Evolutionary conservation across 1,284 basidiomycete genomes (phyloP).

Genomic region (Sporisorium graminicola): DNA sequence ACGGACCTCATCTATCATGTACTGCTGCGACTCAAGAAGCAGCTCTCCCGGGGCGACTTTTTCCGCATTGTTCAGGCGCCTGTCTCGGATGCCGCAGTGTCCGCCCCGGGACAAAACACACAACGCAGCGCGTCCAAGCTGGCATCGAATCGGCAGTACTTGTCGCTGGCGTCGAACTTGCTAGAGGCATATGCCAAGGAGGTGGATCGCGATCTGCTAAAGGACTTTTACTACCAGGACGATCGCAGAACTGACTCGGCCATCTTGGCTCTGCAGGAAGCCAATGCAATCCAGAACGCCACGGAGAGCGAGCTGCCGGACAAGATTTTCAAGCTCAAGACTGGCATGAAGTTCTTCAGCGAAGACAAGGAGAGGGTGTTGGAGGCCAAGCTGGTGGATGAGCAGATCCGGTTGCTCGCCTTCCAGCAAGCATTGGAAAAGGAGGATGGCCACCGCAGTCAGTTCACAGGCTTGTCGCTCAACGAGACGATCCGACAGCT

Average conservation of each 20-base stretch:
- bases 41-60: constrained; percentile 88
- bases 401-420: constrained; percentile 80
- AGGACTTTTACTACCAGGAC: constrained; percentile 98
- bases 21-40: constrained; percentile 73
- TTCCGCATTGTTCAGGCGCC: constrained; percentile 86
- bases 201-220: constrained; percentile 84
- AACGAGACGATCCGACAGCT: constrained; percentile 62
- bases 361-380: constrained; percentile 92
- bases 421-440: constrained; percentile 88
- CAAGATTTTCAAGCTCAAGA: constrained; percentile 80
- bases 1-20: constrained; percentile 78
- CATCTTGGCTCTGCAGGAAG: constrained; percentile 83
- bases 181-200: constrained; percentile 65
- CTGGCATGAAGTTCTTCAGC: constrained; percentile 89
- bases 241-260: constrained; percentile 93
- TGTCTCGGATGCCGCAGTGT: constrained; percentile 37
- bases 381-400: constrained; percentile 95
- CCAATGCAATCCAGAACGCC: constrained; percentile 25
- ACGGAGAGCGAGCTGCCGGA: constrained; percentile 38
- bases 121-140: constrained; percentile 25
- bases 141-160: constrained; percentile 42
- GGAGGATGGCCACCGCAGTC: constrained; percentile 77
- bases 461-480: constrained; percentile 52
- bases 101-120: not conserved
- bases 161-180: constrained; percentile 58